Evolutionary conservation across 208 protist genomes (phyloP), one percentile per base, ranked within the genome.

Genomic region (Crithidia mellificae): DNA sequence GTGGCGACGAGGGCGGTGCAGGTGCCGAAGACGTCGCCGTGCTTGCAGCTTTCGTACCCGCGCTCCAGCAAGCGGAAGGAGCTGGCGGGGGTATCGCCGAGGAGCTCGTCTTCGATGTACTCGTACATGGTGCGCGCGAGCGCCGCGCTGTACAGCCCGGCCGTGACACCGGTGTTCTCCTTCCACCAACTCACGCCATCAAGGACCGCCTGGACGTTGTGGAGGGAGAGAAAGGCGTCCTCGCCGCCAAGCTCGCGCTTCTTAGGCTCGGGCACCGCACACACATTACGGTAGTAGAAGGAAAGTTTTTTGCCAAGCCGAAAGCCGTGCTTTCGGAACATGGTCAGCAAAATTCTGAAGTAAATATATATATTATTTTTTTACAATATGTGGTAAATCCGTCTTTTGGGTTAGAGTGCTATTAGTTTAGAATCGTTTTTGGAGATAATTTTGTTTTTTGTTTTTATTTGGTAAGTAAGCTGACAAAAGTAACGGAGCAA

Each of bases 121-220:
- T 87, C 78, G 58, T 83, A 78, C 87, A 90, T 88, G 41, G 39
- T 68, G 17, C 80, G 74, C 1, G 87, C 87, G 25, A 92, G 38
- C 2, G 82, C 84, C 1, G 81, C 83, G 68, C 84, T 90, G 62
- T 87, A 88, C 17, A 92, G 74, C 0, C 87, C 87, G 1, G 87
- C 83, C 41, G 83, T 77, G 2, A 90, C 75, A n/a, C 62, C 72
- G 12, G 73, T 67, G 38, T 84, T 81, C 43, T 92, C 79, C 34
- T 65, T 50, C 87, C 87, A 92, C 87, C 87, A 92, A 55, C 84
- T 88, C 7, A 92, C 87, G 20, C 87, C 87, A 54, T 92, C 87
- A 9, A 92, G 72, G 43, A 90, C 84, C 0, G 71, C 67, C 53
- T 88, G 84, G 0, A 83, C 87, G 34, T 73, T 78, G 20, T 66